These are phyloP conservation scores for Gastroboletus turbinatus DNA, from an alignment of 1,284 basidiomycete species.

Conservation along the genomic window DNA sequence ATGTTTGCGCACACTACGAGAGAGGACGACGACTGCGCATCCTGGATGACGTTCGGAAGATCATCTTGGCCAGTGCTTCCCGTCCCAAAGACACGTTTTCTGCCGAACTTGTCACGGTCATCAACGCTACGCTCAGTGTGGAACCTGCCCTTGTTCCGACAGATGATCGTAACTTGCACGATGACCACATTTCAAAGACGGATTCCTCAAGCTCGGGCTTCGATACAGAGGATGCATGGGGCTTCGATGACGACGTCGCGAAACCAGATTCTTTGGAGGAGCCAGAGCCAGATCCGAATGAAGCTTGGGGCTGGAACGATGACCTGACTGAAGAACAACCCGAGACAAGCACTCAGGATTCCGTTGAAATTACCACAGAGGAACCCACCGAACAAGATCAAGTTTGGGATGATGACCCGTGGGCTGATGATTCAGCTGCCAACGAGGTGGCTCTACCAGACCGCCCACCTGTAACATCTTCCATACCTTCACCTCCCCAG, in stretches of 20 bases:
- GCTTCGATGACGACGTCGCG: constrained; percentile 52
- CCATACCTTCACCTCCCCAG: constrained; percentile 45
- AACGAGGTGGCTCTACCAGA: constrained; percentile 19
- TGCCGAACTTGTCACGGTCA: constrained; percentile 32
- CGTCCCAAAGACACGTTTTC: constrained; percentile 33
- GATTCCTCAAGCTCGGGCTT: constrained; percentile 24
- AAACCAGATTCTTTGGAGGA: constrained; percentile 13
- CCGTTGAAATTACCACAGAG: constrained; percentile 28
- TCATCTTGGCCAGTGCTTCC: constrained; percentile 41
- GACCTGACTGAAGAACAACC: constrained; percentile 24
- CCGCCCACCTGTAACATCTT: constrained; percentile 27
- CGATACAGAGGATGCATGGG: constrained; percentile 48
- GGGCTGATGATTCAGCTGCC: constrained; percentile 46
- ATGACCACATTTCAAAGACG: constrained; percentile 10
- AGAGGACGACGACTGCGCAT: constrained; percentile 62
- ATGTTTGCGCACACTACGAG: constrained; percentile 70
- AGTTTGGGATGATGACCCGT: constrained; percentile 63
- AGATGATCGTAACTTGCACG: constrained; percentile 8
- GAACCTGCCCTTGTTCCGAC: constrained; percentile 1
- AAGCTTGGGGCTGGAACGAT: constrained; percentile 72
- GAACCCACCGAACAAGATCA: constrained; percentile 34
- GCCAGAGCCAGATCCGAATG: constrained; percentile 39
- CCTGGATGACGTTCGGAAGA: constrained; percentile 53
- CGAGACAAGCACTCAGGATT: neutral
- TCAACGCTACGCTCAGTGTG: neutral